Percentiles rank a stretch among this genome's conserved stretches.
Evolutionary conservation across 2,329 filamentous ascomycete genomes (phyloP).

Genomic region (Trichoderma atroviride): DNA sequence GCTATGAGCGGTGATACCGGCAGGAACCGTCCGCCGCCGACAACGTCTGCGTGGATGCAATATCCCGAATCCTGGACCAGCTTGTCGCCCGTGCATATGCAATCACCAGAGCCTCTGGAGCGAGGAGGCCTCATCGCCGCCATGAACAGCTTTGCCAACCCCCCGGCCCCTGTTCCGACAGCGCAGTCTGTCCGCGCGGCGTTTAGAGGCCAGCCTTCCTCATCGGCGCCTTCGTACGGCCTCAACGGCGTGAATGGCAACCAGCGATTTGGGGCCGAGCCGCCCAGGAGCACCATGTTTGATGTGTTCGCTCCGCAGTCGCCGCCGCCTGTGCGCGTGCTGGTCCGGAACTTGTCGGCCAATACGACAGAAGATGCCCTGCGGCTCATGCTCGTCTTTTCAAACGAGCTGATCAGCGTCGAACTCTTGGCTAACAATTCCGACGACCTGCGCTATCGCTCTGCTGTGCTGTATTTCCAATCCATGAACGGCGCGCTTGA

Average conservation of each 20-base stretch:
- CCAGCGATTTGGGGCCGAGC: slow-evolving; percentile 45
- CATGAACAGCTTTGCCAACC: neutral
- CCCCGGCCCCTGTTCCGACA: neutral
- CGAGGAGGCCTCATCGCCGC: neutral
- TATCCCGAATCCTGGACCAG: neutral
- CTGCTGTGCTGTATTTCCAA: slow-evolving; percentile 58
- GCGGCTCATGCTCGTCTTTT: slow-evolving; percentile 61
- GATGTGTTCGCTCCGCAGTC: slow-evolving; percentile 43
- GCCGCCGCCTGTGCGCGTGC: slow-evolving; percentile 44
- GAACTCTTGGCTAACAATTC: slow-evolving; percentile 56
- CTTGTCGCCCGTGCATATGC: neutral
- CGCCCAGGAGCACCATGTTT: slow-evolving; percentile 43
- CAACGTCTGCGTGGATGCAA: slow-evolving; percentile 26
- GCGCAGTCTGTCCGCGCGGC: neutral
- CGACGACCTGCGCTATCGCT: slow-evolving; percentile 53
- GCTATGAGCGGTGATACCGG: slow-evolving; percentile 38
- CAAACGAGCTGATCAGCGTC: slow-evolving; percentile 55
- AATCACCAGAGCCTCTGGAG: neutral
- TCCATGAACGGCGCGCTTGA: slow-evolving; percentile 56
- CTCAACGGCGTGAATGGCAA: slow-evolving; percentile 24
- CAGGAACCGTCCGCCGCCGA: slow-evolving; percentile 28
- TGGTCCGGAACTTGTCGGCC: slow-evolving; percentile 58
- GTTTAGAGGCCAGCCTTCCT: slow-evolving; percentile 32
- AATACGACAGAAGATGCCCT: slow-evolving; percentile 58
- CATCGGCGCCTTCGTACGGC: slow-evolving; percentile 35